Percentiles rank a stretch among this genome's conserved stretches.
Conservation (phyloP, 1,284 basidiomycete genomes). For the Malassezia furfur region DNA sequence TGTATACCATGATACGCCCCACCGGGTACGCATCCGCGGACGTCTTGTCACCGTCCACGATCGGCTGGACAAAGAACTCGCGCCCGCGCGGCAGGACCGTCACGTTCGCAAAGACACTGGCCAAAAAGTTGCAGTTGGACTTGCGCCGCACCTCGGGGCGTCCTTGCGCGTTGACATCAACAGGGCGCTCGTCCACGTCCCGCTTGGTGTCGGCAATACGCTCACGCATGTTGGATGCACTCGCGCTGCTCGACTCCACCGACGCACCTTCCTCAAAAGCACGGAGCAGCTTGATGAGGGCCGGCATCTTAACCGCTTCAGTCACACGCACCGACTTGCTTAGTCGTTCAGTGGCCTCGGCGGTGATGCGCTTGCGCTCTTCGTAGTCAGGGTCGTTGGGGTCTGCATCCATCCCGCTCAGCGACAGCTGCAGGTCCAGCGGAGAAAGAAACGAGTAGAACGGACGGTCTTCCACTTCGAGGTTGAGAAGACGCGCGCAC, state of each 20-base stretch:
- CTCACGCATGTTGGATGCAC: slow-evolving; percentile 37
- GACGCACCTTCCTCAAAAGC: slow-evolving; percentile 47
- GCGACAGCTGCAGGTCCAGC: slow-evolving; percentile 28
- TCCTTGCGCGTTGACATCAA: slow-evolving; percentile 28
- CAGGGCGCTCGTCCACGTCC: slow-evolving; percentile 11
- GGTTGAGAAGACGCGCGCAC: slow-evolving; percentile 59
- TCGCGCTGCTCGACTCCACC: slow-evolving; percentile 26
- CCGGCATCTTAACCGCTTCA: slow-evolving; percentile 28
- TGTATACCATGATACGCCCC: slow-evolving; percentile 41
- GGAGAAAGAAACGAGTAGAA: slow-evolving; percentile 40
- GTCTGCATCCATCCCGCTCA: slow-evolving; percentile 41
- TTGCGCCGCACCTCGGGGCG: slow-evolving; percentile 36
- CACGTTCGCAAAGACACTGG: slow-evolving; percentile 47
- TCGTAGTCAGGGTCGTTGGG: slow-evolving; percentile 34
- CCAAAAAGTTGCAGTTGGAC: slow-evolving; percentile 46
- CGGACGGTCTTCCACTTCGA: slow-evolving; percentile 50
- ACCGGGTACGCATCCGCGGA: slow-evolving; percentile 38
- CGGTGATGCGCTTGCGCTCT: slow-evolving; percentile 26
- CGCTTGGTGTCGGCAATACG: slow-evolving; percentile 22
- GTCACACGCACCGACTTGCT: slow-evolving; percentile 25
- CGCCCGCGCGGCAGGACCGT: slow-evolving; percentile 38
- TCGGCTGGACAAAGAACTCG: slow-evolving; percentile 40
- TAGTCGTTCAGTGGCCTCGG: slow-evolving; percentile 26
- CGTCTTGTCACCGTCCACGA: slow-evolving; percentile 19
- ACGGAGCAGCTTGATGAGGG: slow-evolving; percentile 37